Conservation (phyloP, 1,284 basidiomycete genomes). For the Ustilago loliicola region DNA sequence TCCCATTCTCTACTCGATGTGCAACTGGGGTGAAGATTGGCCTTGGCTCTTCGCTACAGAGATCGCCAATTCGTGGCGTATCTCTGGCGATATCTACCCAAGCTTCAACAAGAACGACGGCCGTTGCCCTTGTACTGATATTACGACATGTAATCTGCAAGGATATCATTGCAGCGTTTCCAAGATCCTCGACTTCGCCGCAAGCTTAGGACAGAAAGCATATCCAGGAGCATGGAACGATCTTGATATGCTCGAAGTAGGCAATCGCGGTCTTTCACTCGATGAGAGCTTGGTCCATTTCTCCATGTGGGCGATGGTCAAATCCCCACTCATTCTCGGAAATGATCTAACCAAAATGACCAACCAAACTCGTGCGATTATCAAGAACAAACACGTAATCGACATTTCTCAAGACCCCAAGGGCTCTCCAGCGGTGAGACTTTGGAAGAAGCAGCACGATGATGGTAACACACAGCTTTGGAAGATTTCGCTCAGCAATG, state of each 20-base stretch:
- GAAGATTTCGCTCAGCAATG: conserved; percentile 45
- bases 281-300: conserved; percentile 63
- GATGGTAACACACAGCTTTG: conserved; percentile 48
- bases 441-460: conserved; percentile 34
- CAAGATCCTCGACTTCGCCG: conserved; percentile 35
- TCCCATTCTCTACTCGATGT: conserved; percentile 39
- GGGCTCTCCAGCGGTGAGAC: conserved; percentile 53
- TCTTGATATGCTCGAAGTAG: conserved; percentile 62
- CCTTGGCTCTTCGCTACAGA: conserved; percentile 60
- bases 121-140: conserved; percentile 38
- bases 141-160: conserved; percentile 29
- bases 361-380: conserved; percentile 47
- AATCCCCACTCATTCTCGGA: conserved; percentile 68
- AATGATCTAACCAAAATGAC: conserved; percentile 62
- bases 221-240: conserved; percentile 63
- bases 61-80: conserved; percentile 74
- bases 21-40: conserved; percentile 45
- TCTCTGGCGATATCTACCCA: conserved; percentile 56
- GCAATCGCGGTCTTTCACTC: conserved; percentile 41
- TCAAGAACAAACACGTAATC: conserved; percentile 65
- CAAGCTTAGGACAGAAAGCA: conserved; percentile 51
- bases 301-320: conserved; percentile 66
- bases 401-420: conserved; percentile 59
- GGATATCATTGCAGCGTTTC: conserved; percentile 36
- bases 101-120: conserved; percentile 34